Percentiles rank a stretch among this genome's conserved stretches.
phyloP scores from a whole-genome alignment of 2,329 filamentous ascomycete genomes.

The Aspergillus sp. region DNA sequence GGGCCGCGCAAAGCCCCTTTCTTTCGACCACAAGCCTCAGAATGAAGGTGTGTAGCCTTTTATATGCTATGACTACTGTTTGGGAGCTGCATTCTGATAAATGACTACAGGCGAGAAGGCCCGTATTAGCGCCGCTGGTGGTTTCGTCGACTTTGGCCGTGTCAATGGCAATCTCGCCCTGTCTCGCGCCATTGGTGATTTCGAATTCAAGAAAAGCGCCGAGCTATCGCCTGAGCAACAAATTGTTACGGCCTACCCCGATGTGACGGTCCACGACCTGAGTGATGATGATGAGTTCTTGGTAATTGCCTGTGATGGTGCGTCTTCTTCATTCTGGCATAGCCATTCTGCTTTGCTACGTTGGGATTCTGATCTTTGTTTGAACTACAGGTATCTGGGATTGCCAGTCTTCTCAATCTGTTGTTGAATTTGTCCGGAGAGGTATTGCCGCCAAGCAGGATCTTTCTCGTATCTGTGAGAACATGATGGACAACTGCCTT shows the following conservation, averaged over 20 bases:
- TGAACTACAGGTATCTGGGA: constrained; percentile 84
- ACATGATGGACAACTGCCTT: constrained; percentile 99
- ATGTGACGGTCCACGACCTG: constrained; percentile 87
- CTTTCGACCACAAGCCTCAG: constrained; percentile 98
- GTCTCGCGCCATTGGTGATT: constrained; percentile 95
- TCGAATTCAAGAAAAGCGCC: constrained; percentile 99
- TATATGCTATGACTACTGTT: neutral
- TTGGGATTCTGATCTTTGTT: neutral
- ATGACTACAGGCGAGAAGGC: constrained; percentile 77
- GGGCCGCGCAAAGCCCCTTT: constrained; percentile 92
- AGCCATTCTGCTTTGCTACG: neutral
- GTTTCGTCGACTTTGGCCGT: constrained; percentile 96
- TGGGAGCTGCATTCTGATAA: constrained; percentile 5
- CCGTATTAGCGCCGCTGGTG: constrained; percentile 89
- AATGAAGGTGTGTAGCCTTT: constrained; percentile 68
- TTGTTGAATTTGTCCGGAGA: constrained; percentile 92
- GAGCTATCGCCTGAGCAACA: constrained; percentile 97
- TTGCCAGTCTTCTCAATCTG: constrained; percentile 96
- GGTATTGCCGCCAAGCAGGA: constrained; percentile 96
- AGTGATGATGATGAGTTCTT: constrained; percentile 93
- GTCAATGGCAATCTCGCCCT: constrained; percentile 97
- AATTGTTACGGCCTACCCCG: constrained; percentile 94
- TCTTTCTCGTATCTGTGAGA: constrained; percentile 92
- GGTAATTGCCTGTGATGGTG: constrained; percentile 88
- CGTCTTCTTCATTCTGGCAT: constrained; percentile 27